These are phyloP conservation scores for Malania oleifera DNA, from an alignment of 164 flowering plant genomes.

Conservation along the genomic window DNA sequence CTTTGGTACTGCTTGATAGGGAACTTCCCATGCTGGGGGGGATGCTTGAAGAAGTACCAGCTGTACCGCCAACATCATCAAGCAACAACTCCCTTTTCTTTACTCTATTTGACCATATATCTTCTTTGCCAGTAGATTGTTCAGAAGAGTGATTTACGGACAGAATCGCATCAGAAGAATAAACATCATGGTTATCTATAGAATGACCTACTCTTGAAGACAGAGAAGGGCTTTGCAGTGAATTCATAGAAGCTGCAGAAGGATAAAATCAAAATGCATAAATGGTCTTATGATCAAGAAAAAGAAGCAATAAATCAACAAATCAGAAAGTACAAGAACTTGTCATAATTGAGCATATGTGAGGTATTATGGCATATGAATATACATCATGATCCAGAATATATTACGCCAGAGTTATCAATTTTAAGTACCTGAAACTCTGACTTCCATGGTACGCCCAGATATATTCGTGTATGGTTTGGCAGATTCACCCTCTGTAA, in stretches of 20 bases:
- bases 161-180: conserved; percentile 31
- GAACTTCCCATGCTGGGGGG: conserved; percentile 49
- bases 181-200: conserved; percentile 32
- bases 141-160: conserved; percentile 35
- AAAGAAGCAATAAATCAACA: neutral
- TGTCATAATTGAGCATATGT: neutral
- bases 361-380: too few species aligned
- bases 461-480: conserved; percentile 26
- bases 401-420: neutral
- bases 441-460: conserved; percentile 28
- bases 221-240: conserved; percentile 40
- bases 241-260: conserved; percentile 49
- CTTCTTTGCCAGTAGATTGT: conserved; percentile 42
- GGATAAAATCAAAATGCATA: conserved; percentile 12
- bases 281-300: neutral
- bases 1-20: conserved; percentile 68
- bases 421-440: conserved; percentile 44
- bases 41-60: conserved; percentile 25
- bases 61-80: conserved; percentile 62
- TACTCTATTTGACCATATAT: conserved; percentile 46
- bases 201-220: conserved; percentile 32
- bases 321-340: neutral
- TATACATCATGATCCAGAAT: neutral
- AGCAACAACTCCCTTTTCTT: conserved; percentile 76
- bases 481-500: conserved; percentile 39